Percentiles rank a stretch among this genome's conserved stretches.
Evolutionary conservation across 208 protist species (phyloP).

Genomic region (Leishmania aethiopica): DNA sequence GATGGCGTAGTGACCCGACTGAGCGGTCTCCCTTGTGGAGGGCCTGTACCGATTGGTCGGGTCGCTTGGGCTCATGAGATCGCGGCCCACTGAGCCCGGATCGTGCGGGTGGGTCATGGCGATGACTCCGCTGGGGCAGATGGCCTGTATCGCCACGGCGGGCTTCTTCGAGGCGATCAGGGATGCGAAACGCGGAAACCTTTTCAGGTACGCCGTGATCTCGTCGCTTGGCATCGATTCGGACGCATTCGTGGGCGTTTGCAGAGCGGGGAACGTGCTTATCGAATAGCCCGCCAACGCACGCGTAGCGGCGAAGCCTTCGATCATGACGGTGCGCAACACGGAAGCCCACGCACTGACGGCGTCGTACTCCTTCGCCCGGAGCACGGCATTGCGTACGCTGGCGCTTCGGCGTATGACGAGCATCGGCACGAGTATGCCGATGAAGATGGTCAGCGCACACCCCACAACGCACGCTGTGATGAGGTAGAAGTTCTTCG

Average conservation of each 20-base stretch:
- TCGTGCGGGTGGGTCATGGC: conserved; percentile 35
- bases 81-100: background rate
- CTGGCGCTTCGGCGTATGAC: conserved; percentile 20
- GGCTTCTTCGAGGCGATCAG: conserved; percentile 9
- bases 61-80: conserved; percentile 27
- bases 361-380: conserved; percentile 18
- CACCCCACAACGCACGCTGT: conserved; percentile 28
- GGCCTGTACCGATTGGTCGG: conserved; percentile 7
- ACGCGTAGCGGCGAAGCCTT: conserved; percentile 31
- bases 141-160: conserved; percentile 22
- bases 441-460: conserved; percentile 34
- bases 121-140: conserved; percentile 66
- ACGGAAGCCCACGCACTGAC: conserved; percentile 25
- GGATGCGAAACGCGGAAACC: background rate
- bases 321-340: conserved; percentile 44
- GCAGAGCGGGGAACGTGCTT: conserved; percentile 36
- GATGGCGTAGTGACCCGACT: conserved; percentile 21
- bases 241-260: conserved; percentile 25
- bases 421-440: conserved; percentile 42
- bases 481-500: conserved; percentile 39
- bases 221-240: background rate
- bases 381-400: background rate
- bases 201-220: background rate
- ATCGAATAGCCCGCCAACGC: conserved; percentile 58
- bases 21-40: conserved; percentile 29